Conservation (phyloP, 352 stramenopile genomes). For the Phytophthora multivora region DNA sequence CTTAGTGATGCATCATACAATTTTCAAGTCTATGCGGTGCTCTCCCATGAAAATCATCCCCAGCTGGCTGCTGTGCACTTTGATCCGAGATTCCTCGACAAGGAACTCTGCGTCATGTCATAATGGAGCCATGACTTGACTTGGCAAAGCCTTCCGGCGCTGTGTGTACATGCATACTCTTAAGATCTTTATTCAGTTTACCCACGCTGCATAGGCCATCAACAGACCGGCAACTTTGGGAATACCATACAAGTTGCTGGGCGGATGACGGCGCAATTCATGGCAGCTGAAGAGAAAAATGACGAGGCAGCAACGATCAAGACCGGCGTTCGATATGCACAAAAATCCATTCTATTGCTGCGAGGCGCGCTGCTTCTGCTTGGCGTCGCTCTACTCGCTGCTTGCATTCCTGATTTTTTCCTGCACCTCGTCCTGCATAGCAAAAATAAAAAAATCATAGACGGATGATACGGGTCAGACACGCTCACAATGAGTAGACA, state of each 20-base stretch:
- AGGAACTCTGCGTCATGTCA: neutral
- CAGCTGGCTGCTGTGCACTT: conserved; percentile 10
- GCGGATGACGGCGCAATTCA: conserved; percentile 5
- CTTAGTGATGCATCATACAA: conserved; percentile 16
- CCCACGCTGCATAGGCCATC: neutral
- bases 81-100: conserved; percentile 2
- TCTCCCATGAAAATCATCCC: neutral
- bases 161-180: neutral
- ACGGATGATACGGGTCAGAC: conserved; percentile 11
- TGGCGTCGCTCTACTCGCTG: conserved; percentile 31
- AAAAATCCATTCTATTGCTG: conserved; percentile 45
- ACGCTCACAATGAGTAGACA: conserved; percentile 11
- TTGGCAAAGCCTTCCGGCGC: conserved; percentile 9
- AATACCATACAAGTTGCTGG: neutral
- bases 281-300: conserved; percentile 8
- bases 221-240: too few species aligned
- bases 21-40: conserved; percentile 1
- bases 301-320: conserved; percentile 4
- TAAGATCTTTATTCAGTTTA: neutral
- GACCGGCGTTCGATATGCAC: conserved; percentile 28
- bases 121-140: neutral
- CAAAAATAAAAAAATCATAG: conserved; percentile 22
- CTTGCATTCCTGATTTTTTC: conserved; percentile 46
- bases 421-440: conserved; percentile 46
- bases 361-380: conserved; percentile 6